Base-by-base conservation (phyloP, 805 yeast species). In the Yamadazyma ubonensis region DNA sequence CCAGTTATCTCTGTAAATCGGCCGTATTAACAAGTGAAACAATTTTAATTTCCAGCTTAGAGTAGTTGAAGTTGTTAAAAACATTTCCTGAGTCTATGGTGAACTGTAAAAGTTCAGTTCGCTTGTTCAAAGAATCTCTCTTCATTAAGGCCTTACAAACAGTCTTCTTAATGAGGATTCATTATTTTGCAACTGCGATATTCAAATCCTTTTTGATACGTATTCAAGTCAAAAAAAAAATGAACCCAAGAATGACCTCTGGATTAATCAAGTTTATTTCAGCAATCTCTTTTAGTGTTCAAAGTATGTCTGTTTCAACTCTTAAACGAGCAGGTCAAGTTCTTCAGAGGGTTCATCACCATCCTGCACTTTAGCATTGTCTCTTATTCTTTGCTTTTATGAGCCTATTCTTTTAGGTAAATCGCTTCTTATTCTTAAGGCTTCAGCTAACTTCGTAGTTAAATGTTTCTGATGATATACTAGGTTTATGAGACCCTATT, bases 391-490 rank as follows among this genome's bases (percentile, higher is more conserved):
- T 9, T 11, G 9, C 19, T 32, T 41, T 27, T 43, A 35, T 23
- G 22, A 35, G 5, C 17, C 15, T n/a, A 46, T 8, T n/a, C 23
- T 40, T 33, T 43, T 37, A 16, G 38, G 9, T 19, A 36, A 38
- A 6, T 46, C 50, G 14, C 36, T 28, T 38, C 45, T 26, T 18
- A 46, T 18, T 39, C 50, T 37, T 35, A 46, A 46, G 6, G 45
- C 50, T 34, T 46, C 48, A 6, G 48, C 48, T 31, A 44, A 37
- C 44, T 31, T 33, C 44, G 41, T 41, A 9, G n/a, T n/a, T n/a
- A n/a, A n/a, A n/a, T n/a, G n/a, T n/a, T n/a, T n/a, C n/a, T n/a
- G n/a, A n/a, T n/a, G n/a, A n/a, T n/a, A n/a, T n/a, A n/a, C n/a
- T n/a, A n/a, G n/a, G n/a, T n/a, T n/a, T n/a, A n/a, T n/a, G n/a